A percentile compares a stretch with the other conserved stretches of the same genome.
phyloP scores from a whole-genome alignment of 2,329 filamentous ascomycete genomes.

The Corynespora cassiicola region DNA sequence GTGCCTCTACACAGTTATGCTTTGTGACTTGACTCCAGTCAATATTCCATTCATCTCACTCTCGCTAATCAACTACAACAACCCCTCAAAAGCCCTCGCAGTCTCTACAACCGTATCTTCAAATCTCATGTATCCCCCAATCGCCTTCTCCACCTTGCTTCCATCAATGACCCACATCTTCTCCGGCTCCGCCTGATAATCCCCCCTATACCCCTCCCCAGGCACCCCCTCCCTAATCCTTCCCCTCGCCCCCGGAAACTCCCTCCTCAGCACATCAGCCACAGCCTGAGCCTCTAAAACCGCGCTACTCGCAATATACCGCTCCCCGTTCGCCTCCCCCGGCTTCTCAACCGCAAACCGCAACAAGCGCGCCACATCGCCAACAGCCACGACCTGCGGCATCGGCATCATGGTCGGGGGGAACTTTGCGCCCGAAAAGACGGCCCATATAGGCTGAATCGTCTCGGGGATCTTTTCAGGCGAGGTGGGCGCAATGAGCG shows the following conservation, averaged over 20 bases:
- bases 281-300: constrained; percentile 45
- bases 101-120: constrained; percentile 42
- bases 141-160: constrained; percentile 20
- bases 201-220: constrained; percentile 47
- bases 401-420: constrained; percentile 27
- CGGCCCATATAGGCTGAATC: constrained; percentile 36
- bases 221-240: constrained; percentile 48
- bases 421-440: constrained; percentile 42
- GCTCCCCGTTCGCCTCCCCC: constrained; percentile 46
- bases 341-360: constrained; percentile 48
- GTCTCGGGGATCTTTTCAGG: constrained; percentile 42
- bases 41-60: no score
- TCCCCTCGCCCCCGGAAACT: constrained; percentile 41
- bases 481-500: constrained; percentile 39
- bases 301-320: constrained; percentile 47
- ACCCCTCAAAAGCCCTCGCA: constrained; percentile 38
- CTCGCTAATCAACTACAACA: no score
- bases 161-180: constrained; percentile 15
- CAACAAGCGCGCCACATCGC: constrained; percentile 52
- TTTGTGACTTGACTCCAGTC: no score
- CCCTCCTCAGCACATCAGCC: constrained; percentile 50
- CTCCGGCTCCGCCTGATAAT: constrained; percentile 25
- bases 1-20: no score
- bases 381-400: constrained; percentile 50
- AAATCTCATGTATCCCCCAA: constrained; percentile 22